Percentiles rank a stretch among this genome's conserved stretches.
phyloP scores from a whole-genome alignment of 2,329 filamentous ascomycete species.

The Neocatenulostroma microsporum region DNA sequence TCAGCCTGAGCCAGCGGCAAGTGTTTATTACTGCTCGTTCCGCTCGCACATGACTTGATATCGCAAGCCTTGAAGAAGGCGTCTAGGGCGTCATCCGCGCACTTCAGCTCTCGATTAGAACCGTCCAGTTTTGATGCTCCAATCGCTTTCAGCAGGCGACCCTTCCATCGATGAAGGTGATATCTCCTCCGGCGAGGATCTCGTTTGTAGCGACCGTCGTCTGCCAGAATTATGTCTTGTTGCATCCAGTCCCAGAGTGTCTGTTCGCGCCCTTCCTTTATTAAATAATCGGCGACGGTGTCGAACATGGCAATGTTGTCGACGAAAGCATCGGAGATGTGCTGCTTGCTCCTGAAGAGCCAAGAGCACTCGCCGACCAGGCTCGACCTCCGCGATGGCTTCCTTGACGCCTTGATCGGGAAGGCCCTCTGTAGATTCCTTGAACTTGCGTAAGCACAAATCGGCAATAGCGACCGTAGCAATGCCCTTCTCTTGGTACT shows the following conservation, averaged over 20 bases:
- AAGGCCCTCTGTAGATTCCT: conserved; percentile 13
- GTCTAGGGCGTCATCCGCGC: conserved; percentile 13
- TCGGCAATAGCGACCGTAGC: conserved; percentile 33
- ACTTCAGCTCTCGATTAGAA: background rate
- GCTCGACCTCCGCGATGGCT: conserved; percentile 11
- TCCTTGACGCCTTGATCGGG: conserved; percentile 9
- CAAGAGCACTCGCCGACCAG: conserved; percentile 25
- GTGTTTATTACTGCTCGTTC: too few relatives aligned
- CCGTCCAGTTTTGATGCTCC: conserved; percentile 6
- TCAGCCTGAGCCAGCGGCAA: too few relatives aligned
- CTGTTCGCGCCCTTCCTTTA: conserved; percentile 22
- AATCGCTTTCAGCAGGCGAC: conserved; percentile 14
- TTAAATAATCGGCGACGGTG: conserved; percentile 18
- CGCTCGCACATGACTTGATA: too few relatives aligned
- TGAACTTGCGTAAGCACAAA: conserved; percentile 32
- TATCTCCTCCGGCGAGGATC: conserved; percentile 1
- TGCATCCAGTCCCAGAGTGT: conserved; percentile 26
- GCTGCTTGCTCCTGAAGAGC: conserved; percentile 20
- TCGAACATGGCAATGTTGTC: conserved; percentile 16
- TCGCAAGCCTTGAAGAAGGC: conserved; percentile 11
- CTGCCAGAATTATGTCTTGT: conserved; percentile 12
- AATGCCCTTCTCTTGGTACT: conserved; percentile 31
- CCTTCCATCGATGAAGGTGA: conserved; percentile 17
- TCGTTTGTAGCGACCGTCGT: too few relatives aligned
- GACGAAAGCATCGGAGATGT: conserved; percentile 15